Evolutionary conservation across 2,329 filamentous ascomycete species (phyloP).

Genomic region (Sclerotinia trifoliorum): DNA sequence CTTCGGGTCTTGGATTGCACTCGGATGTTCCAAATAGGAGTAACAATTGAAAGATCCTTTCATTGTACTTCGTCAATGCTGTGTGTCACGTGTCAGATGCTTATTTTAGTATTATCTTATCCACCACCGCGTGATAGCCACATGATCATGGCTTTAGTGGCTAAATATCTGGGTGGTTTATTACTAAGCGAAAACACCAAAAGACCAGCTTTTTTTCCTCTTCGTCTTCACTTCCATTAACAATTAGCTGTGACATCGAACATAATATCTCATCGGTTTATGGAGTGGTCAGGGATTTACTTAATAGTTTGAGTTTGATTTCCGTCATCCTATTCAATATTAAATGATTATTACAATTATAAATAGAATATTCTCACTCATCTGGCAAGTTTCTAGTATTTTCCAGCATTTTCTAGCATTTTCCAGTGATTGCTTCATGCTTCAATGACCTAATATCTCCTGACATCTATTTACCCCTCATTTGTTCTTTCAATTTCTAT

Average conservation of each 20-base stretch:
- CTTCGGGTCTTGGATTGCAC: not conserved
- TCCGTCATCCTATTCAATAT: not conserved
- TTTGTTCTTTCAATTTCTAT: slow-evolving; percentile 14
- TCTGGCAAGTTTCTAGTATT: slow-evolving; percentile 12
- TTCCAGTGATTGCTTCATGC: slow-evolving; percentile 13
- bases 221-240: not conserved
- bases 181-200: not conserved
- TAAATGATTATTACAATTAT: not conserved
- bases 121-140: not conserved
- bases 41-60: too few relatives aligned
- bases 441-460: slow-evolving; percentile 8
- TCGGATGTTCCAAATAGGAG: too few relatives aligned
- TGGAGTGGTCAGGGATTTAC: not conserved
- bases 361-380: not conserved
- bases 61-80: too few relatives aligned
- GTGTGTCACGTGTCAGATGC: too few relatives aligned
- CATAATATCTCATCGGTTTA: not conserved
- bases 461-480: slow-evolving; percentile 5
- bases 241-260: not conserved
- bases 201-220: not conserved
- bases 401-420: slow-evolving; percentile 7
- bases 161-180: not conserved
- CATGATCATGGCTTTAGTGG: not conserved
- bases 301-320: not conserved
- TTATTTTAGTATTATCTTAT: too few relatives aligned